Percentiles rank a stretch among this genome's conserved stretches.
phyloP scores from a whole-genome alignment of 768 basidiomycete species.

The Pluteus cervinus region DNA sequence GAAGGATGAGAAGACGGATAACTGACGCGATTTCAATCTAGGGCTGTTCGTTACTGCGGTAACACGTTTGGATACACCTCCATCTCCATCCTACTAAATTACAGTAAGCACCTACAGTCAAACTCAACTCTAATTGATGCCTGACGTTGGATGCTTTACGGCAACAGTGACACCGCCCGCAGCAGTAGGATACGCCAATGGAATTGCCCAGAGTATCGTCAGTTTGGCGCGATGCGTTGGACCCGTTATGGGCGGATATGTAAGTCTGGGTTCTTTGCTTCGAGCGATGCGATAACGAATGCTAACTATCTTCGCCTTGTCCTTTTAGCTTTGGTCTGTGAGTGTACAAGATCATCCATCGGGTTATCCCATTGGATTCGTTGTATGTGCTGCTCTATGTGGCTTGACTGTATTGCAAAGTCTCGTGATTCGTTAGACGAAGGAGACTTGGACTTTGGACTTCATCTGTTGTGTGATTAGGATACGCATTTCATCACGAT shows the following conservation, averaged over 20 bases:
- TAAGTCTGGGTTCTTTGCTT: conserved; percentile 27
- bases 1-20: too few relatives aligned
- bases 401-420: conserved; percentile 61
- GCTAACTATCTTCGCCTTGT: conserved; percentile 11
- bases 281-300: not conserved
- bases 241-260: conserved; percentile 80
- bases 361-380: conserved; percentile 73
- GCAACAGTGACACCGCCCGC: conserved; percentile 80
- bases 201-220: conserved; percentile 92
- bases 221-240: conserved; percentile 90
- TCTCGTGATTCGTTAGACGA: conserved; percentile 70
- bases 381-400: conserved; percentile 58
- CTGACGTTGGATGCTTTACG: not conserved
- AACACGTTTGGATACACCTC: conserved; percentile 88
- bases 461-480: too few relatives aligned
- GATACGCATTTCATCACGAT: too few relatives aligned
- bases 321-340: conserved; percentile 59
- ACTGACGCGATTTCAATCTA: conserved; percentile 21
- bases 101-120: too few relatives aligned
- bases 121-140: too few relatives aligned
- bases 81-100: conserved; percentile 82
- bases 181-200: conserved; percentile 89
- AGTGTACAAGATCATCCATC: conserved; percentile 63
- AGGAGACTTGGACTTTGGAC: too few relatives aligned
- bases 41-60: conserved; percentile 84